Conservation (phyloP, 352 stramenopile species). For the Blastocystis hominis region DNA sequence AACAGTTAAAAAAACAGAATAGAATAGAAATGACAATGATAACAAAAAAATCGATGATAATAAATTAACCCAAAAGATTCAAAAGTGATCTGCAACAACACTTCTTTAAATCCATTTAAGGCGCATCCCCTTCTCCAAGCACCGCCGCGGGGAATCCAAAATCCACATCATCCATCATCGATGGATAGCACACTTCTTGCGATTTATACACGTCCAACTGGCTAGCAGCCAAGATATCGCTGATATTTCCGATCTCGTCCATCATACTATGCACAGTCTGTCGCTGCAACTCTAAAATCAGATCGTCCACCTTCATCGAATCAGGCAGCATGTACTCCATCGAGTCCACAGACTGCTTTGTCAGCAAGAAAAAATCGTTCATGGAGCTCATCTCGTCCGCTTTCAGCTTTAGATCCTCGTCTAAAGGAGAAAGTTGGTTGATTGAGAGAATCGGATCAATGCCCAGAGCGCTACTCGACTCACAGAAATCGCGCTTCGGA, state of each 20-base stretch:
- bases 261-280: conserved; percentile 51
- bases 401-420: conserved; percentile 11
- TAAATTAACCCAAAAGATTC: neutral
- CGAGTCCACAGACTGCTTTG: conserved; percentile 5
- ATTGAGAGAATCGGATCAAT: neutral
- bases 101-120: neutral
- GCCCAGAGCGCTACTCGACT: neutral
- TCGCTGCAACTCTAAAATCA: conserved; percentile 44
- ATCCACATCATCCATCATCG: conserved; percentile 10
- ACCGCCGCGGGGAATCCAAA: neutral
- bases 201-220: conserved; percentile 45
- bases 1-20: too few relatives aligned
- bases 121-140: neutral
- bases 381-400: conserved; percentile 48
- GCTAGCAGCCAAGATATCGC: conserved; percentile 40
- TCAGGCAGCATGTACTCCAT: conserved; percentile 6
- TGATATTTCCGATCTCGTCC: conserved; percentile 48
- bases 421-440: neutral
- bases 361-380: conserved; percentile 43
- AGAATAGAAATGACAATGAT: too few relatives aligned
- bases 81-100: neutral
- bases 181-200: neutral
- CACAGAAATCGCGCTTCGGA: neutral
- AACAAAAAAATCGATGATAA: neutral
- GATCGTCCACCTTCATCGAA: neutral